Evolutionary conservation across 139 green algal species (phyloP).

Genomic region (Micractinium conductrix): DNA sequence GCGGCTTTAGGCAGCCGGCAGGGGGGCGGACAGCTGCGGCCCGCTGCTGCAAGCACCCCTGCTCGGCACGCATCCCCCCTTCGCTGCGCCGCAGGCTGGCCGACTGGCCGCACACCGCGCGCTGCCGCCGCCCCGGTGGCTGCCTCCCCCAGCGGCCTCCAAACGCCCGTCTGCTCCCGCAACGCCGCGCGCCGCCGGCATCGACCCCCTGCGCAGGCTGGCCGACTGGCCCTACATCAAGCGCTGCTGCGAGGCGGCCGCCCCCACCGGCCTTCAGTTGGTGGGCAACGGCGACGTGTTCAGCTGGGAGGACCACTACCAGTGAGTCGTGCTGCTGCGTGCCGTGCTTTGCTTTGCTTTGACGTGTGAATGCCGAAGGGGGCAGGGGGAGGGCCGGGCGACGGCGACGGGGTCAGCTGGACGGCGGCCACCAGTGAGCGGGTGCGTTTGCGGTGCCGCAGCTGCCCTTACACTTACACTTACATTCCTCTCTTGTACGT

Average conservation of each 20-base stretch:
- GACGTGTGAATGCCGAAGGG: too few species aligned
- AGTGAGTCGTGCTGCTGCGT: too few species aligned
- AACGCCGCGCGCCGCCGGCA: not conserved
- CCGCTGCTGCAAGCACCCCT: too few species aligned
- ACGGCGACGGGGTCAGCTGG: too few species aligned
- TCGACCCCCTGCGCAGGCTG: not conserved
- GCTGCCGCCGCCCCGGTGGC: not conserved
- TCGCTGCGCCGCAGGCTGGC: conserved; percentile 25
- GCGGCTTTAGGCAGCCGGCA: too few species aligned
- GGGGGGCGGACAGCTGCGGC: too few species aligned
- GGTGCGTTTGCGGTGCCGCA: too few species aligned
- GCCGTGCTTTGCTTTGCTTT: not conserved
- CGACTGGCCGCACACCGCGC: conserved; percentile 51
- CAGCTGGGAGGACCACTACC: conserved; percentile 80
- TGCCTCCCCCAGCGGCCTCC: too few species aligned
- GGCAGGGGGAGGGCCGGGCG: too few species aligned
- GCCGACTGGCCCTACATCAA: conserved; percentile 86
- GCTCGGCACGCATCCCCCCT: too few species aligned
- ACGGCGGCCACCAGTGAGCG: too few species aligned
- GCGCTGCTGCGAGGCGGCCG: conserved; percentile 49
- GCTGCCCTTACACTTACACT: not conserved
- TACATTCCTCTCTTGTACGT: not conserved
- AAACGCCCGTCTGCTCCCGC: too few species aligned
- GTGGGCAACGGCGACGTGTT: conserved; percentile 97
- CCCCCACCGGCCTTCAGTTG: conserved; percentile 61